These are phyloP conservation scores for Ogataea wickerhamii DNA, from an alignment of 805 yeast genomes.

Conservation along the genomic window DNA sequence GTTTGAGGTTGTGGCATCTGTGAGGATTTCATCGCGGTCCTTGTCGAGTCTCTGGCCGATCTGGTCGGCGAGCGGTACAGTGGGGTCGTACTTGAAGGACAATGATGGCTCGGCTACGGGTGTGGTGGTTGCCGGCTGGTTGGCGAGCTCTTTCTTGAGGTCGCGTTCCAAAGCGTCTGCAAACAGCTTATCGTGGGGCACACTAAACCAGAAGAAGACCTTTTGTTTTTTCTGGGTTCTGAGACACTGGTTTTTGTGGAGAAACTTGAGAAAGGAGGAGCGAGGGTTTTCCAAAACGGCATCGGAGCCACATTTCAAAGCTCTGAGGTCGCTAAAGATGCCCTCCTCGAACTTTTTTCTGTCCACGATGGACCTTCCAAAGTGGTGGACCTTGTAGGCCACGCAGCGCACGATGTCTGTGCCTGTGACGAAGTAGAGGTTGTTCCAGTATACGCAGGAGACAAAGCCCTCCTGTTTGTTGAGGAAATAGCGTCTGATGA, in stretches of 20 bases:
- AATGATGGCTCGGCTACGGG: constrained; percentile 76
- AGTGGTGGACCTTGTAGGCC: constrained; percentile 81
- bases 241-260: constrained; percentile 81
- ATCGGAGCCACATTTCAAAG: constrained; percentile 79
- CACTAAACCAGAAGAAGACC: constrained; percentile 95
- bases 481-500: constrained; percentile 77
- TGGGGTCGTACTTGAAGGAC: constrained; percentile 64
- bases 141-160: constrained; percentile 65
- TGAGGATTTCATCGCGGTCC: constrained; percentile 5
- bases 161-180: constrained; percentile 93
- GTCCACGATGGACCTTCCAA: constrained; percentile 81
- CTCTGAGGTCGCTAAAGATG: constrained; percentile 83
- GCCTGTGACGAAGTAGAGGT: constrained; percentile 85
- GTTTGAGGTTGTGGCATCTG: constrained; percentile 5
- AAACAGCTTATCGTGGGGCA: constrained; percentile 88
- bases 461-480: constrained; percentile 89
- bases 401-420: constrained; percentile 94
- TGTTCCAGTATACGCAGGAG: constrained; percentile 91
- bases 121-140: constrained; percentile 66
- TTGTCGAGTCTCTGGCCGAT: constrained; percentile 30
- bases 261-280: constrained; percentile 76
- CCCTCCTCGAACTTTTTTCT: constrained; percentile 97
- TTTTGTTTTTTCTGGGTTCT: constrained; percentile 96
- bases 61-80: constrained; percentile 51
- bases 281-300: constrained; percentile 86